These are phyloP conservation scores for Xanthoparmelia taractica DNA, from an alignment of 495 filamentous ascomycete genomes.

Conservation along the genomic window DNA sequence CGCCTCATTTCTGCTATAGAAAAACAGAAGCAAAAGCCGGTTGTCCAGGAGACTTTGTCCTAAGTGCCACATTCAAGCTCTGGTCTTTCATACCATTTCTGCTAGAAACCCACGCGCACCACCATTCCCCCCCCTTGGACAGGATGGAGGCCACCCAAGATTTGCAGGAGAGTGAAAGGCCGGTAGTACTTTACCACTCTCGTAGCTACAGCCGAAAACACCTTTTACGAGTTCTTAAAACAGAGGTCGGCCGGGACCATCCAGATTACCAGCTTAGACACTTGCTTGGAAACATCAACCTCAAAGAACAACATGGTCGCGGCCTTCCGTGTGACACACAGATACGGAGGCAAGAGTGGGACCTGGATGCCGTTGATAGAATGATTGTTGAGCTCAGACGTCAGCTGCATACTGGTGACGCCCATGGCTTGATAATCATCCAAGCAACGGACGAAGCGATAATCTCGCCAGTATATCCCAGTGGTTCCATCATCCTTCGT, in stretches of 20 bases:
- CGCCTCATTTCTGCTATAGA: neutral
- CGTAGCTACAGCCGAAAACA: neutral
- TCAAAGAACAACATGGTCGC: neutral
- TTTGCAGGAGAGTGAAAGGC: neutral
- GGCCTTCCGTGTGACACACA: neutral
- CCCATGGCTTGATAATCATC: neutral
- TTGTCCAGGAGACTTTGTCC: neutral
- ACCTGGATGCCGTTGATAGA: neutral
- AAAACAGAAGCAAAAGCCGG: neutral
- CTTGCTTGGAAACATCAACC: neutral
- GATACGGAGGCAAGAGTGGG: neutral
- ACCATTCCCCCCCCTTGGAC: neutral
- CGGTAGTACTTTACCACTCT: neutral
- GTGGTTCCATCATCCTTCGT: neutral
- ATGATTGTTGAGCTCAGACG: neutral
- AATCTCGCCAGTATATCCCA: neutral
- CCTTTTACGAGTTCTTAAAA: neutral
- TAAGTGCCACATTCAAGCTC: neutral
- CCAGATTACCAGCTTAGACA: neutral
- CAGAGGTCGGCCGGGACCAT: neutral
- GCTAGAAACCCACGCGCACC: neutral
- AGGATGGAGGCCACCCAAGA: neutral
- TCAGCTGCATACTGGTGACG: neutral
- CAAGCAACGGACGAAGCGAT: neutral
- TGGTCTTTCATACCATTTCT: neutral